Evolutionary conservation across 2,329 filamentous ascomycete species (phyloP), one percentile per base, ranked within the genome.

Genomic region (Conoideocrella luteorostrata): DNA sequence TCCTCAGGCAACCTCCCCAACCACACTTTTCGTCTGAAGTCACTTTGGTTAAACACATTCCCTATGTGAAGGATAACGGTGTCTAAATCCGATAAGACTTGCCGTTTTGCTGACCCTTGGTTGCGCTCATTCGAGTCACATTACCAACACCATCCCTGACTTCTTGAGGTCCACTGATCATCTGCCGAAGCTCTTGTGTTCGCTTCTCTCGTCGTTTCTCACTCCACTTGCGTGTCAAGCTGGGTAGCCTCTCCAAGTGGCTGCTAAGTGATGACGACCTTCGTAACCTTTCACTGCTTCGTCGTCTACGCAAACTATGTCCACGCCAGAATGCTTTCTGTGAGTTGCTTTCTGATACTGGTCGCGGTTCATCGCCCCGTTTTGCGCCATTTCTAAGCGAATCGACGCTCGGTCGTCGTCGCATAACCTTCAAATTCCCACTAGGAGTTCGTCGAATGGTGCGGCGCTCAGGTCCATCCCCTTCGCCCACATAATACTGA

Each of bases 171-270:
- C 68, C 71, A 47, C 77, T 80, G 35, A 84, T 84, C 59, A 71
- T 81, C 50, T 72, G 65, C 7, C 79, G 69, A 42, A 84, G 64
- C 54, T 78, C 77, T 46, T 75, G 69, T 18, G 71, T 74, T 41
- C 80, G 66, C 61, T 77, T 80, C 61, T 80, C 75, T 20, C 77
- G 69, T 41, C 75, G 67, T 50, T 69, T 70, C 53, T 84, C 80
- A 54, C 75, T 80, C 13, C 82, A 52, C 38, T 71, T 69, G 13
- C 74, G 68, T 26, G 74, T 70, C 4, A 83, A 59, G 21, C 72
- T 75, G 35, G 73, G 71, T 33, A 77, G 64, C 44, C 71, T 71
- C 41, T 73, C 75, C 9, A 80, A 56, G 44, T 67, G 72, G 21
- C 72, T 65, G 37, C 74, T 66, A 44, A 73, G 63, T 7, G 64